Evolutionary conservation across 352 stramenopile species (phyloP), one percentile per base, ranked within the genome.

Genomic region (Thalassiosira hispida): DNA sequence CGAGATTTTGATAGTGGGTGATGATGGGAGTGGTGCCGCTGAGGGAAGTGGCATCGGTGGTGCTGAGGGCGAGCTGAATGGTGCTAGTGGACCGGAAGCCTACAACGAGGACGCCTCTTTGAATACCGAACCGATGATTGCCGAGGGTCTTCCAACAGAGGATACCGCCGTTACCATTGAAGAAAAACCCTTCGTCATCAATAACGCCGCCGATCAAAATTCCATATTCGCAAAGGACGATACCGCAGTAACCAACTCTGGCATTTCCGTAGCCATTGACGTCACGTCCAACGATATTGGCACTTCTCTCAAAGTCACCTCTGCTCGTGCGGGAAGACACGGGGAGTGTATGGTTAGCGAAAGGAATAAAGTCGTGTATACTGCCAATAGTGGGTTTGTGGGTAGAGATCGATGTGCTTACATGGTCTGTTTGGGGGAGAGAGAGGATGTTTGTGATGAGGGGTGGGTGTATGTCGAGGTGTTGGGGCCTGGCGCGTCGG

Each of bases 211-310:
- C 0, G 53, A 63, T 22, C 12, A 63, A n/a, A 16, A 46, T 8
- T 11, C 35, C 3, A 46, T 73, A 31, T 60, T 68, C 47, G 51
- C 71, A 51, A 67, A 62, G 31, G 62, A 79, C 18, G 61, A 79
- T 23, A 3, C n/a, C 18, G 49, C 44, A 4, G 9, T 9, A 4
- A 66, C 55, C 0, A 63, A 31, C n/a, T 56, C 33, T 14, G 40
- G 18, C 20, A 31, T 47, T 12, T 22, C 68, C 35, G 18, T 77
- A n/a, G 35, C 1, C 1, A 42, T 77, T 11, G 47, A 77, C 27
- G 68, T 77, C 0, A 55, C 27, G 4, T n/a, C 7, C 0, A 77
- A 77, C 18, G 68, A 64, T 42, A 6, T 68, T 31, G 42, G 20
- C 25, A 8, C 55, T 22, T 51, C 68, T 12, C 25, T 77, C 8